These are phyloP conservation scores for Coemansia sp. DNA, from an alignment of 192 early-diverging fungal species.

Conservation along the genomic window DNA sequence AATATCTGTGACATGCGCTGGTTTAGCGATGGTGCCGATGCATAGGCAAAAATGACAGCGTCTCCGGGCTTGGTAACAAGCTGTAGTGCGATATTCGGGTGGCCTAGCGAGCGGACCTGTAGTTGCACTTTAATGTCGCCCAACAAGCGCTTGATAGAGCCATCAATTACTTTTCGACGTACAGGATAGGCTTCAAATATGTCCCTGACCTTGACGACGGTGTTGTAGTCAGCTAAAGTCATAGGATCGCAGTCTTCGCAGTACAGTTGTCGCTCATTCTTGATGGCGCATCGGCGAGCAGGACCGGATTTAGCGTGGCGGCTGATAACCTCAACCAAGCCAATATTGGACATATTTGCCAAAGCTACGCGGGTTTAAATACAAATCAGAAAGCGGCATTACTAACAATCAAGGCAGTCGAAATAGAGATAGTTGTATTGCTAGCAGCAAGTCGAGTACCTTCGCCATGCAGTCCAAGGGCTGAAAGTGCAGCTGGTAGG, in stretches of 20 bases:
- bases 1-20: conserved; percentile 39
- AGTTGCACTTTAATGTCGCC: conserved; percentile 25
- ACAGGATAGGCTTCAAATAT: conserved; percentile 41
- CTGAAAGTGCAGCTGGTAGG: no score
- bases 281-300: conserved; percentile 18
- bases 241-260: neutral
- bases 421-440: neutral
- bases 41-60: conserved; percentile 19
- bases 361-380: conserved; percentile 20
- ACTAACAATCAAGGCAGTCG: neutral
- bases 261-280: conserved; percentile 22
- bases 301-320: neutral
- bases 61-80: conserved; percentile 14
- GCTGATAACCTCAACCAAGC: conserved; percentile 29
- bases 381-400: neutral
- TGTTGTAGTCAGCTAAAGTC: conserved; percentile 12
- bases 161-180: conserved; percentile 18
- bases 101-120: conserved; percentile 26
- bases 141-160: conserved; percentile 14
- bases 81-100: conserved; percentile 35
- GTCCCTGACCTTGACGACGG: conserved; percentile 24
- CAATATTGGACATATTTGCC: conserved; percentile 46
- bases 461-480: conserved; percentile 36
- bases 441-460: conserved; percentile 14
- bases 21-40: conserved; percentile 32